phyloP scores from a whole-genome alignment of 345 rosid genomes.

The Eucalyptus grandis region DNA sequence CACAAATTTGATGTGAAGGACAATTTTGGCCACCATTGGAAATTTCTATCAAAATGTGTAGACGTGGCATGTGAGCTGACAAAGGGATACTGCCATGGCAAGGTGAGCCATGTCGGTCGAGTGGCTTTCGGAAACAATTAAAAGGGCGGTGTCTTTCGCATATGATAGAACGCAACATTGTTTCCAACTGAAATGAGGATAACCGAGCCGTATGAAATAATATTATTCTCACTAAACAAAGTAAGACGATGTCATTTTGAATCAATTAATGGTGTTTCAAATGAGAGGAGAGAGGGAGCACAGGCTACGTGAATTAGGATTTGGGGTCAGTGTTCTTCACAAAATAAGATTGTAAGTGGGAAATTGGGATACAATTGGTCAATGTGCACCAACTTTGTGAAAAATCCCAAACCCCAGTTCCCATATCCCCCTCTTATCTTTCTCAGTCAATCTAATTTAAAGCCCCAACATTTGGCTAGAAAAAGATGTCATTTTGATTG shows the following conservation, averaged over 20 bases:
- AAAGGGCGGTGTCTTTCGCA: background rate
- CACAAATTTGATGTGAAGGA: background rate
- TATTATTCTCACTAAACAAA: background rate
- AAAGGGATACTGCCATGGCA: background rate
- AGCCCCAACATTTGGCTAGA: background rate
- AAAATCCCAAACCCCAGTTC: background rate
- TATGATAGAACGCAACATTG: no score
- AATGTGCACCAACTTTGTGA: background rate
- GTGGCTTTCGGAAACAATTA: background rate
- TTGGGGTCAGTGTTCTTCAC: background rate
- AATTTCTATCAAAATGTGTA: background rate
- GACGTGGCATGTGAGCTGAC: background rate
- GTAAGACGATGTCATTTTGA: background rate
- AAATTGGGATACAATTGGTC: background rate
- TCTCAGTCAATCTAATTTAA: background rate
- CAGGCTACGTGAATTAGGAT: no score
- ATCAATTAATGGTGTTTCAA: background rate
- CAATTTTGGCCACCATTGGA: background rate
- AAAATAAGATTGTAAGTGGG: background rate
- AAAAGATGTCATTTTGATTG: background rate
- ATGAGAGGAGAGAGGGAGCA: background rate
- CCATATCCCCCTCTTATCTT: background rate
- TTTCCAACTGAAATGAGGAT: no score
- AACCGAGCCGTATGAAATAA: no score
- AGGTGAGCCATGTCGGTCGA: background rate